Percentiles rank a stretch among this genome's conserved stretches.
These are phyloP conservation scores for Abelmoschus esculentus DNA, from an alignment of 345 rosid species.

Conservation along the genomic window DNA sequence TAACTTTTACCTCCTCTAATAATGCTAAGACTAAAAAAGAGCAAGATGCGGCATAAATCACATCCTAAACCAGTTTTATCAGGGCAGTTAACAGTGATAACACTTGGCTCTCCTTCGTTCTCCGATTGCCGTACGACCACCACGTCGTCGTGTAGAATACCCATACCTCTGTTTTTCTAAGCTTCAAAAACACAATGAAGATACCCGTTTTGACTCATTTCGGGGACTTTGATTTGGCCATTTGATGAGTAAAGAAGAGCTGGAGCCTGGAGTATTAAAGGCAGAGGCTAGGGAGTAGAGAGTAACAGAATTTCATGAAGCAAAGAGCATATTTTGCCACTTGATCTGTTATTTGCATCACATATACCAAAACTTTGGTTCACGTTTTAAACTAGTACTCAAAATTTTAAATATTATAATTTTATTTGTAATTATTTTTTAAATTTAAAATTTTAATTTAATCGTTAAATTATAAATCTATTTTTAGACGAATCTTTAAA, in stretches of 20 bases:
- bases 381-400: no score
- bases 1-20: conserved; percentile 54
- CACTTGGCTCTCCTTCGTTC: conserved; percentile 64
- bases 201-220: background rate
- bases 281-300: no score
- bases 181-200: background rate
- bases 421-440: no score
- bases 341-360: no score
- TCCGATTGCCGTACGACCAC: conserved; percentile 70
- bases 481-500: no score
- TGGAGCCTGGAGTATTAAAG: no score
- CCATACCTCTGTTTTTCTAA: conserved; percentile 34
- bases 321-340: no score
- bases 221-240: background rate
- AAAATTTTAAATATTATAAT: no score
- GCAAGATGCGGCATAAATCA: conserved; percentile 85
- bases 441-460: no score
- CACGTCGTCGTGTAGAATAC: conserved; percentile 71
- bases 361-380: no score
- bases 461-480: no score
- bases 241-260: background rate
- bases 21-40: conserved; percentile 83
- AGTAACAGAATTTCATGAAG: no score
- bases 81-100: conserved; percentile 82
- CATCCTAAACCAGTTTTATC: conserved; percentile 96